Percentiles rank a stretch among this genome's conserved stretches.
These are phyloP conservation scores for Nicotiana sylvestris DNA, from an alignment of 257 asterid species.

Conservation along the genomic window DNA sequence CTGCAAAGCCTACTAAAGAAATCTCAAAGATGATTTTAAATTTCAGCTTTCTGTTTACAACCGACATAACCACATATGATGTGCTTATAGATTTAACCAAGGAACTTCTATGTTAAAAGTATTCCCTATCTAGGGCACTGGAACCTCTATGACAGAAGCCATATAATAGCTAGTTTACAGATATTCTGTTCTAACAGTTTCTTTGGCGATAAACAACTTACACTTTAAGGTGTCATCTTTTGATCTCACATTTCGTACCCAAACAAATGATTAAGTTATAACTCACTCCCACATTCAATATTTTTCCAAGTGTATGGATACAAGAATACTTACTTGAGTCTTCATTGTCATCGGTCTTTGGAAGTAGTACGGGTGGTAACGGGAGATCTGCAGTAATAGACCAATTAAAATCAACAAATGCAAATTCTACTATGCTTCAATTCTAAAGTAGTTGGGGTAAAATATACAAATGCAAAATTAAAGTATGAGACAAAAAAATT, in stretches of 20 bases:
- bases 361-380: conserved; percentile 51
- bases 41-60: neutral
- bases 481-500: neutral
- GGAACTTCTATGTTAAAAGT: neutral
- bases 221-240: neutral
- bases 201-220: neutral
- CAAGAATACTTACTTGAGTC: conserved; percentile 49
- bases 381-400: conserved; percentile 49
- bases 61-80: neutral
- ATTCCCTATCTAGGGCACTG: neutral
- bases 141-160: neutral
- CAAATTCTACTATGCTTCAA: neutral
- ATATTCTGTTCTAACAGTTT: neutral
- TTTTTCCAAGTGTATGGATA: neutral
- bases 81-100: neutral
- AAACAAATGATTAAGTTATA: neutral
- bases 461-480: neutral
- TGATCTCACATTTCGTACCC: neutral
- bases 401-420: neutral
- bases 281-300: neutral
- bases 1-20: neutral
- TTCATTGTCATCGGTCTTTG: conserved; percentile 62
- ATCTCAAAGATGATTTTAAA: neutral
- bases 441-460: neutral
- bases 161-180: neutral